Evolutionary conservation across 768 basidiomycete species (phyloP).

Genomic region (Mycena sanguinolenta): DNA sequence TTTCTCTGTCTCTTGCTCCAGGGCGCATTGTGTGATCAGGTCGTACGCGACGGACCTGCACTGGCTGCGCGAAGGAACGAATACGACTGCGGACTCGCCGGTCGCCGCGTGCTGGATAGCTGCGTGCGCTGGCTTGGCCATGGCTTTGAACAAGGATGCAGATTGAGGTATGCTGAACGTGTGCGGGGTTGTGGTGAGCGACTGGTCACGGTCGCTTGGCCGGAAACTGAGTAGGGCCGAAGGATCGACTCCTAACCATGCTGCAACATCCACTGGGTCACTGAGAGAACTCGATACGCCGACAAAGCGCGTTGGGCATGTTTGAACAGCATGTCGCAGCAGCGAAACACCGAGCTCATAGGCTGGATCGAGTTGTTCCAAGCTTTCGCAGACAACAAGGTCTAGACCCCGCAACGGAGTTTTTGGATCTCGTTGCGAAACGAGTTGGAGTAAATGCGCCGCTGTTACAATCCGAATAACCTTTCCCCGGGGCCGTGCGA

Average conservation of each 20-base stretch:
- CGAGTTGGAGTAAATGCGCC: constrained; percentile 58
- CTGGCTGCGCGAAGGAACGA: constrained; percentile 88
- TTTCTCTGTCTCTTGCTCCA: constrained; percentile 74
- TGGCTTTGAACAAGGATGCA: constrained; percentile 87
- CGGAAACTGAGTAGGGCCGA: constrained; percentile 80
- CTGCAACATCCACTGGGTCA: constrained; percentile 84
- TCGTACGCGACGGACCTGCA: constrained; percentile 83
- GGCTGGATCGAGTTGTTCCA: constrained; percentile 83
- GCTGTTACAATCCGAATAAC: constrained; percentile 72
- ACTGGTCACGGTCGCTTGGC: constrained; percentile 86
- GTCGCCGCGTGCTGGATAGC: constrained; percentile 67
- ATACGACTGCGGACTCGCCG: constrained; percentile 76
- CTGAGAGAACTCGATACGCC: constrained; percentile 84
- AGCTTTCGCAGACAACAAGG: constrained; percentile 85
- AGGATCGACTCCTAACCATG: constrained; percentile 84
- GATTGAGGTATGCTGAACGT: constrained; percentile 92
- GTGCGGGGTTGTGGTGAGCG: constrained; percentile 75
- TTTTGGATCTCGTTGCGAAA: constrained; percentile 50
- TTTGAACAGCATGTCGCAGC: constrained; percentile 74
- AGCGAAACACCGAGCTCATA: constrained; percentile 90
- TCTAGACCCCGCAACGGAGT: constrained; percentile 58
- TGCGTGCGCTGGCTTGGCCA: constrained; percentile 90
- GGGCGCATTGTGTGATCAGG: constrained; percentile 88
- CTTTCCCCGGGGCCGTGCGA: constrained; percentile 54
- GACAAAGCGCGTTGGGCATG: constrained; percentile 76